Base-by-base conservation (phyloP, 306 rosid species). In the Luffa aegyptiaca region DNA sequence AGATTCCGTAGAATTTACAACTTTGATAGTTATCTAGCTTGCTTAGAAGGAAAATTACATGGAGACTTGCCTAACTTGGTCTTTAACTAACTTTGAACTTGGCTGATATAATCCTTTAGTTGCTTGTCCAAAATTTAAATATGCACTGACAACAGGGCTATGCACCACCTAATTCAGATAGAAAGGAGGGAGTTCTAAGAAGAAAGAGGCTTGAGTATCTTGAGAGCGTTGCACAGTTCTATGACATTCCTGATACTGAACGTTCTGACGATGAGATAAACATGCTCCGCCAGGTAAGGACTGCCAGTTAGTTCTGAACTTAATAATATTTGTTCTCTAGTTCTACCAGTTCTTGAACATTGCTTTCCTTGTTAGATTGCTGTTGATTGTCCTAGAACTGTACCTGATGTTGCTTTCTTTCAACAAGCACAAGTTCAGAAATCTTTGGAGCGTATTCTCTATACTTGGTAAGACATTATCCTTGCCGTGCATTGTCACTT, bases 111-210 rank as follows among this genome's bases (percentile, higher is more conserved):
- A 12, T 63, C 21, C 21, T 66, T 66, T 44, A 83, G 52, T 81
- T 79, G 81, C 79, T 79, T 84, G 85, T 88, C 84, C 87, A 81
- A 88, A 90, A 86, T 89, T 92, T 84, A 87, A 89, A 85, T 79
- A 92, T 88, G 85, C 87, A 92, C 89, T 90, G 92, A 83, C 91
- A 81, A 94, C 96, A 94, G 98, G 98, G 98, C 87, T 94, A 92
- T 88, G 98, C 98, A 92, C 93, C 98, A 83, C 89, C 96, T 88
- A 94, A 92, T 92, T 94, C 98, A 88, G 98, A 94, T 87, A 87
- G 98, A 90, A 88, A 91, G 97, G 98, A 92, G 84, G 98, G 93
- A 61, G 92, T 94, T 87, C 83, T 94, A 80, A 89, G 88, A 83
- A 90, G 98, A 88, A 94, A 94, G 91, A 96, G 97, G 45, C 89